Evolutionary conservation across 2,329 filamentous ascomycete species (phyloP).

Genomic region (Rutstroemia sp.): DNA sequence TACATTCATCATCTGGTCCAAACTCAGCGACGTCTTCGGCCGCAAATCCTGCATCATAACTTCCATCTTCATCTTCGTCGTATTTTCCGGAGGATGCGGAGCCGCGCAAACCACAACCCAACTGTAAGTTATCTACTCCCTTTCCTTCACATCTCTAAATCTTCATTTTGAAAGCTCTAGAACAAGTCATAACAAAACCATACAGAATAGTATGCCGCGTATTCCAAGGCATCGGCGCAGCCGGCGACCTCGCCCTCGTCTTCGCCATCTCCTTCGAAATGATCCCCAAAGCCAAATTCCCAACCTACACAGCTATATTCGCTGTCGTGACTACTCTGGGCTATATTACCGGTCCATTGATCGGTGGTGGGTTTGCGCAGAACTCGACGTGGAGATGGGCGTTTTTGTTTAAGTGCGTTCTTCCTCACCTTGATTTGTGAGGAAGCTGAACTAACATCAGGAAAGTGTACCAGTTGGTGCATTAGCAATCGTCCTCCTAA

Average conservation of each 20-base stretch:
- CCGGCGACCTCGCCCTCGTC: conserved; percentile 32
- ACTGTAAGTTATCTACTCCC: not conserved
- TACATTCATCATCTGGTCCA: not conserved
- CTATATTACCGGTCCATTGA: conserved; percentile 23
- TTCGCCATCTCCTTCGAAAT: not conserved
- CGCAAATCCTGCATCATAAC: not conserved
- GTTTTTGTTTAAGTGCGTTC: no score
- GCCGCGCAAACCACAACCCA: not conserved
- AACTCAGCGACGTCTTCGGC: not conserved
- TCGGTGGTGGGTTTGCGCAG: conserved; percentile 29
- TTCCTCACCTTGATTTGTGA: no score
- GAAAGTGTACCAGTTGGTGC: no score
- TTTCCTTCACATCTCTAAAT: not conserved
- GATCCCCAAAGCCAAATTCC: not conserved
- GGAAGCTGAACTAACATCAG: no score
- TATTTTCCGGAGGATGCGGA: conserved; percentile 1
- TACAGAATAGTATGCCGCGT: conserved; percentile 12
- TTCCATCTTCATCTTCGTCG: not conserved
- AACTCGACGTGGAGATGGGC: conserved; percentile 31
- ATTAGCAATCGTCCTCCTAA: no score
- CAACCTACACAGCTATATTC: conserved; percentile 23
- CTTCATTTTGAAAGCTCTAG: no score
- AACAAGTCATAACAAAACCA: not conserved
- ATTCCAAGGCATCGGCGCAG: conserved; percentile 38
- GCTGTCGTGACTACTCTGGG: conserved; percentile 10